These are phyloP conservation scores for Boletus hoseneyae DNA, from an alignment of 1,284 basidiomycete species.

Conservation along the genomic window DNA sequence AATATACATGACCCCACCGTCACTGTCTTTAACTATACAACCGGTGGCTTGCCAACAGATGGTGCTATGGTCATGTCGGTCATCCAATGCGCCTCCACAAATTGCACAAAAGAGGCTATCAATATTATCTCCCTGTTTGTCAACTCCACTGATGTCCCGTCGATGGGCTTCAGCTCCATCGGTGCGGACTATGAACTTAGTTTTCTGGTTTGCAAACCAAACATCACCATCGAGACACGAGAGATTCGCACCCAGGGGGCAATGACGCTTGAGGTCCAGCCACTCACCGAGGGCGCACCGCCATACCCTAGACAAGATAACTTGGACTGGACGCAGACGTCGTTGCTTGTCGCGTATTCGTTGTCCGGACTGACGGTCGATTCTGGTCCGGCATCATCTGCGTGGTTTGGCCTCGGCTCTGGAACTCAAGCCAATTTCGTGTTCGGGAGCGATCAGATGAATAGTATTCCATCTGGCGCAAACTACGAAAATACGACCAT, in stretches of 20 bases:
- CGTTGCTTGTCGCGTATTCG: constrained; percentile 10
- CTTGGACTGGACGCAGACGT: constrained; percentile 18
- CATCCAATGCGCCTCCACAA: constrained; percentile 11
- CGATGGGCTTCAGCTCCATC: constrained; percentile 5
- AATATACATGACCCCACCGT: constrained; percentile 11
- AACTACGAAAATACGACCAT: constrained; percentile 5
- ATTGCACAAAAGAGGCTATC: constrained; percentile 7
- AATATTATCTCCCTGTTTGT: constrained; percentile 11
- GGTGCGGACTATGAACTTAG: constrained; percentile 14
- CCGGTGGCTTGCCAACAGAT: constrained; percentile 11
- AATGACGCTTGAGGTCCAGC: constrained; percentile 9
- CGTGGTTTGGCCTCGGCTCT: constrained; percentile 9
- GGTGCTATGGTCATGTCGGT: constrained; percentile 14
- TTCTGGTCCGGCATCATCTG: constrained; percentile 10
- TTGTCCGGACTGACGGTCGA: constrained; percentile 6
- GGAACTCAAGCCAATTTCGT: constrained; percentile 10
- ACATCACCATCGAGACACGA: constrained; percentile 21
- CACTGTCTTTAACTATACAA: constrained; percentile 10
- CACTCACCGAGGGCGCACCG: neutral
- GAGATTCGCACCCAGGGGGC: constrained; percentile 16
- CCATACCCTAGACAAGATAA: constrained; percentile 8
- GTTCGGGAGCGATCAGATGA: constrained; percentile 10
- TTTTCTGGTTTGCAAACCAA: constrained; percentile 24
- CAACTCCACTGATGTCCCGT: constrained; percentile 10
- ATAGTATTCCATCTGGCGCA: neutral